A percentile compares a stretch with the other conserved stretches of the same genome.
Evolutionary conservation across 257 asterid genomes (phyloP).

Genomic region (Solanum rostratum): DNA sequence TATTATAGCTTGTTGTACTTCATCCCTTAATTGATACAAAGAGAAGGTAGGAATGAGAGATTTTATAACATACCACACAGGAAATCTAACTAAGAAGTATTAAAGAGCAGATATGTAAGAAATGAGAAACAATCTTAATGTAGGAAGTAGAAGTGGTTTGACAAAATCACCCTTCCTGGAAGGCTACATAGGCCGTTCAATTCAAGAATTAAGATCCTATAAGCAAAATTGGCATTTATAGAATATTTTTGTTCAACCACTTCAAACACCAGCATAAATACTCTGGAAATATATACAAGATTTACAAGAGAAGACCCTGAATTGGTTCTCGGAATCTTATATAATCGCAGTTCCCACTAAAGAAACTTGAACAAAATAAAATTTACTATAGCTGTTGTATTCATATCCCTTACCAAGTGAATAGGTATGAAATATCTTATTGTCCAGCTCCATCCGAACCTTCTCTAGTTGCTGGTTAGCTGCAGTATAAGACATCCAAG

Average conservation of each 20-base stretch:
- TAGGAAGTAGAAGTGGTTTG: neutral
- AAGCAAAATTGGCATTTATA: neutral
- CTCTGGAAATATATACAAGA: neutral
- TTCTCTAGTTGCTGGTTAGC: slow-evolving; percentile 77
- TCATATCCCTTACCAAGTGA: slow-evolving; percentile 56
- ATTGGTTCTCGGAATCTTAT: neutral
- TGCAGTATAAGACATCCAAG: slow-evolving; percentile 94
- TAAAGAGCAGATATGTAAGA: neutral
- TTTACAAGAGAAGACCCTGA: neutral
- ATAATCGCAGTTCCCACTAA: neutral
- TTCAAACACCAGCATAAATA: neutral
- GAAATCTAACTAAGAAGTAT: neutral
- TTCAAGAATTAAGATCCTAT: neutral
- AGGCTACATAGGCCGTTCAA: neutral
- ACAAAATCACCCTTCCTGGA: neutral
- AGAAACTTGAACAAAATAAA: neutral
- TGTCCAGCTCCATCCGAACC: slow-evolving; percentile 85
- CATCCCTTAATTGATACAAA: neutral
- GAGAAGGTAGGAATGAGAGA: neutral
- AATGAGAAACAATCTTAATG: neutral
- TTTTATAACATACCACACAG: neutral
- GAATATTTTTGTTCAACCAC: neutral
- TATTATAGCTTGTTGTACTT: neutral
- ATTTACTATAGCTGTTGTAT: neutral
- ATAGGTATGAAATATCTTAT: slow-evolving; percentile 57